These are phyloP conservation scores for Apium graveolens DNA, from an alignment of 129 eudicot species.

Conservation along the genomic window DNA sequence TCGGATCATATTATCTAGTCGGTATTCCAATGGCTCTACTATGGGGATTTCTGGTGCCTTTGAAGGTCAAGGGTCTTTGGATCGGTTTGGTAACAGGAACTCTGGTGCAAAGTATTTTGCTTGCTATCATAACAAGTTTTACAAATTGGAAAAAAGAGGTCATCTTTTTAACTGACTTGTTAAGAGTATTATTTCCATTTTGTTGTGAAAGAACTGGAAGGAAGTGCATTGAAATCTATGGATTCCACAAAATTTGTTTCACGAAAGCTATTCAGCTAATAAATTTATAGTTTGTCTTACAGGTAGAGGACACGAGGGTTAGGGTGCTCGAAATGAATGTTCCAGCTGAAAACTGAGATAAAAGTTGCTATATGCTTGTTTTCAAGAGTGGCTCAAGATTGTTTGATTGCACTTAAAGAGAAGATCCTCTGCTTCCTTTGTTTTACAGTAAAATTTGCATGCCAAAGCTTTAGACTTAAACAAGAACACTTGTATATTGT, in stretches of 20 bases:
- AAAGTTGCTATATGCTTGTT: too few species aligned
- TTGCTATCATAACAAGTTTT: constrained; percentile 16
- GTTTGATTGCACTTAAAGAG: too few species aligned
- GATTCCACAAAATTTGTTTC: too few species aligned
- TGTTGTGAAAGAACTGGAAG: too few species aligned
- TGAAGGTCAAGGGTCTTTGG: constrained; percentile 37
- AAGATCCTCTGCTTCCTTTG: too few species aligned
- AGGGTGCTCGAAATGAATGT: neutral
- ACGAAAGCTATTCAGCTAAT: neutral
- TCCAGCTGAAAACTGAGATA: too few species aligned
- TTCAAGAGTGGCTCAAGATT: too few species aligned
- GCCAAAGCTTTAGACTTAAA: too few species aligned
- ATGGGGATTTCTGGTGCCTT: constrained; percentile 24
- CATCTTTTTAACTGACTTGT: neutral
- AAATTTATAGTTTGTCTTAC: neutral
- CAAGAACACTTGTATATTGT: too few species aligned
- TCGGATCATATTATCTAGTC: constrained; percentile 30
- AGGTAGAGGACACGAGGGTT: neutral
- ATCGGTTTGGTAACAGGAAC: constrained; percentile 24
- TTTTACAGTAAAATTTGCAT: too few species aligned
- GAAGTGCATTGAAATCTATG: too few species aligned
- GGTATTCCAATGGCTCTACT: constrained; percentile 26
- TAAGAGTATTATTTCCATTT: neutral
- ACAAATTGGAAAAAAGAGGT: constrained; percentile 42
- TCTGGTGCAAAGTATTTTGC: constrained; percentile 18